These are phyloP conservation scores for Collybiopsis confluens DNA, from an alignment of 768 basidiomycete genomes.

Conservation along the genomic window DNA sequence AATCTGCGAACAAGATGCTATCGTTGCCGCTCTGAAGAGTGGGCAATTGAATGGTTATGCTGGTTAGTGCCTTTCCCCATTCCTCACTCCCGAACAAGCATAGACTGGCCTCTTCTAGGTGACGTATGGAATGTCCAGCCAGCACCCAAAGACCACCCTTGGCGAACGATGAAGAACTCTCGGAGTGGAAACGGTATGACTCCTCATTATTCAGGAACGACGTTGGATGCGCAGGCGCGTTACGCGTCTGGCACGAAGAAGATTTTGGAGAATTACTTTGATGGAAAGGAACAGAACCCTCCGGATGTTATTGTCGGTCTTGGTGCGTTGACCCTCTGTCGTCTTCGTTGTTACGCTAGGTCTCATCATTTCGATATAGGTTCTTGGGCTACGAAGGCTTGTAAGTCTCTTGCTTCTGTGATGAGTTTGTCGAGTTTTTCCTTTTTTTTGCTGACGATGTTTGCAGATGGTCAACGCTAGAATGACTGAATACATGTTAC, in stretches of 20 bases:
- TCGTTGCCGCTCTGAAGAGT: slow-evolving; percentile 69
- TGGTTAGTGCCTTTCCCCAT: slow-evolving; percentile 19
- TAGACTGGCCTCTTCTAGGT: slow-evolving; percentile 20
- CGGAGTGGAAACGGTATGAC: slow-evolving; percentile 89
- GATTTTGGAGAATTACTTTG: slow-evolving; percentile 71
- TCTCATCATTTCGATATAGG: not conserved
- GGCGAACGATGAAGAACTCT: slow-evolving; percentile 80
- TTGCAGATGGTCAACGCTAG: slow-evolving; percentile 51
- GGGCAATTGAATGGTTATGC: slow-evolving; percentile 68
- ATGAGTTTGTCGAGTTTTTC: no score
- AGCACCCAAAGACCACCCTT: slow-evolving; percentile 79
- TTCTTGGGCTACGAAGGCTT: slow-evolving; percentile 44
- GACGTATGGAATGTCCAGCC: slow-evolving; percentile 91
- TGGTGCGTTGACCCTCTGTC: slow-evolving; percentile 24
- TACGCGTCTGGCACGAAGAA: slow-evolving; percentile 71
- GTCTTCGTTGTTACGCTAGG: not conserved
- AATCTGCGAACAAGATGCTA: slow-evolving; percentile 80
- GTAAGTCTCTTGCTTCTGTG: slow-evolving; percentile 27
- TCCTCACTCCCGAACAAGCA: not conserved
- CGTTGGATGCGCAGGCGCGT: slow-evolving; percentile 83
- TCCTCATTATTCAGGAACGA: slow-evolving; percentile 84
- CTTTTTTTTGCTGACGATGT: slow-evolving; percentile 5
- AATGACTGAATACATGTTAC: no score
- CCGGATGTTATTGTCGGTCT: slow-evolving; percentile 78
- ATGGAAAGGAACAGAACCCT: slow-evolving; percentile 61